Base-by-base conservation (phyloP, 2,329 filamentous ascomycete genomes). In the Colletotrichum falcatum region DNA sequence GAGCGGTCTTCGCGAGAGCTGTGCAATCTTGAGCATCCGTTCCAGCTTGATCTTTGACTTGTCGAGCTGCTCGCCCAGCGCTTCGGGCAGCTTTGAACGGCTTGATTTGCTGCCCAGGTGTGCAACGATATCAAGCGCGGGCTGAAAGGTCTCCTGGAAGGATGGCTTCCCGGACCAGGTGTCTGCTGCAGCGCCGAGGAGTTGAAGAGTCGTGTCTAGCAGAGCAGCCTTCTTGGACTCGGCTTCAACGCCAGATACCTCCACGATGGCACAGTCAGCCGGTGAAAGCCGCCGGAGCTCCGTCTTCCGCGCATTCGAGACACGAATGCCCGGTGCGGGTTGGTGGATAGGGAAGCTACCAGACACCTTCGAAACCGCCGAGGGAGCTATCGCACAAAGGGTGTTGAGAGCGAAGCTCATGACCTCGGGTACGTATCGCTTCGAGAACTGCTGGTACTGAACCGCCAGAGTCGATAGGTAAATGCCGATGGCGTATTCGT, bases 341-440 rank as follows among this genome's bases (percentile, higher is more conserved):
- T 87, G 84, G 73, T 93, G 90, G 37, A 88, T 78, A 1, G 91
- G 91, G 76, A 93, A 92, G 70, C 80, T 82, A 4, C 87, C 89
- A 1, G 87, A 78, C n/a, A 79, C 75, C 12, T 81, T 81, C 12
- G 81, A 77, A 3, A 85, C 75, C 56, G 87, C 85, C 16, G 79
- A 77, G 1, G 91, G 92, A n/a, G 89, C 86, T 35, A 95, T 83
- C 12, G 89, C 86, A 73, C 85, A 88, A 26, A 98, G 82, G 0
- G 91, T 92, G 79, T 95, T 94, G 54, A 94, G 82, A 33, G 89
- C 87, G 79, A 94, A 98, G 78, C 94, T 94, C 75, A 97, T 85
- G 39, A 95, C 87, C 81, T 99, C 96, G 0, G 96, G 96, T 56
- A 98, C 87, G 80, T 95, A 97, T 76, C 96, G 88, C 83, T 94